Evolutionary conservation across 805 yeast genomes (phyloP).

Genomic region (Saturnispora bothae): DNA sequence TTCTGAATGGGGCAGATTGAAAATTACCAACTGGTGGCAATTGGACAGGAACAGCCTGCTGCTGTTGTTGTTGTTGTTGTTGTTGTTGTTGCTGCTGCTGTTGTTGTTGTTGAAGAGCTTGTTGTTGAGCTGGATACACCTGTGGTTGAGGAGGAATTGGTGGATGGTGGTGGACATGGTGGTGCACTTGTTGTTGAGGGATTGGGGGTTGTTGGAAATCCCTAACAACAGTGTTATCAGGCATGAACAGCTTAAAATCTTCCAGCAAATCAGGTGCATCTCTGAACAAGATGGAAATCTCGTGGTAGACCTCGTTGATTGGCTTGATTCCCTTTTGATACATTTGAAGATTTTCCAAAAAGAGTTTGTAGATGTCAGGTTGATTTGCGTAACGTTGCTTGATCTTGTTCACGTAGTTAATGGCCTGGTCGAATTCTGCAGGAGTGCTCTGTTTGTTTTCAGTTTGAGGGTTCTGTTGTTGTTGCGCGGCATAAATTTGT

Average conservation of each 20-base stretch:
- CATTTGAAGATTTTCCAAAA: slow-evolving; percentile 89
- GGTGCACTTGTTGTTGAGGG: slow-evolving; percentile 5
- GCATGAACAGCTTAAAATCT: slow-evolving; percentile 91
- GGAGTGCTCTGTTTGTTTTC: slow-evolving; percentile 41
- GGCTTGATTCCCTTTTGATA: slow-evolving; percentile 95
- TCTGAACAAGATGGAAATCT: slow-evolving; percentile 78
- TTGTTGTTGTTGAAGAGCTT: neutral
- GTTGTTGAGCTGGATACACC: neutral
- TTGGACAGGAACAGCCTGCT: slow-evolving; percentile 35
- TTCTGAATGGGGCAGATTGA: slow-evolving; percentile 39
- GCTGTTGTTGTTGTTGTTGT: neutral
- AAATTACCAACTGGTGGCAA: slow-evolving; percentile 86
- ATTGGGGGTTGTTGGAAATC: slow-evolving; percentile 19
- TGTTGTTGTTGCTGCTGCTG: neutral
- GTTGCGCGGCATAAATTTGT: slow-evolving; percentile 11
- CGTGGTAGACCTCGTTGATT: slow-evolving; percentile 89
- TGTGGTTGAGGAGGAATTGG: slow-evolving; percentile 4
- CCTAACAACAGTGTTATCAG: slow-evolving; percentile 47
- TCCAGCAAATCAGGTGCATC: slow-evolving; percentile 91
- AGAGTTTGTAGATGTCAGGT: slow-evolving; percentile 92
- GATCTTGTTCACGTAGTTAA: slow-evolving; percentile 90
- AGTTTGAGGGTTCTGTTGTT: slow-evolving; percentile 13
- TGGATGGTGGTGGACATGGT: slow-evolving; percentile 13
- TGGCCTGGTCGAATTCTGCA: slow-evolving; percentile 95
- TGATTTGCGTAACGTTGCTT: slow-evolving; percentile 87